A percentile compares a stretch with the other conserved stretches of the same genome.
phyloP scores from a whole-genome alignment of 441 rosid genomes.

The Gossypium trilobum region DNA sequence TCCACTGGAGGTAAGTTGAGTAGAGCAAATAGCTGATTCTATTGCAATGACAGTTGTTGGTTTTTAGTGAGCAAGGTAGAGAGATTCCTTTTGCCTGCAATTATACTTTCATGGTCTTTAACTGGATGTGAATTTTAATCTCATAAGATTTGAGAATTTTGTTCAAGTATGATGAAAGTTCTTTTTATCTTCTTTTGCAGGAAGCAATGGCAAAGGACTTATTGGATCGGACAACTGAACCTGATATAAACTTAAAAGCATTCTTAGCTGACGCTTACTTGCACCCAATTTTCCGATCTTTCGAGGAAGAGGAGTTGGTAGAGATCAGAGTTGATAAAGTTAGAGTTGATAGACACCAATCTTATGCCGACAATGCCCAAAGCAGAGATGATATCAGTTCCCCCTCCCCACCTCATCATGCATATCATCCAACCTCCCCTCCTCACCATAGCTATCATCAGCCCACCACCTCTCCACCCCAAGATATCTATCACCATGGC shows the following conservation, averaged over 20 bases:
- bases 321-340: constrained; percentile 44
- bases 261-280: constrained; percentile 78
- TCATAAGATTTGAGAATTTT: background rate
- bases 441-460: constrained; percentile 31
- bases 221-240: constrained; percentile 45
- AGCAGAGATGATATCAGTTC: constrained; percentile 36
- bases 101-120: background rate
- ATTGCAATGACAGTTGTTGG: background rate
- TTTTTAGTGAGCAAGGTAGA: background rate
- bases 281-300: constrained; percentile 83
- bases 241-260: constrained; percentile 50
- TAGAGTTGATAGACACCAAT: constrained; percentile 40
- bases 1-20: constrained; percentile 65
- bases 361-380: constrained; percentile 23
- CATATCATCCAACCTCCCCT: constrained; percentile 14
- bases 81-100: background rate
- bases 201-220: constrained; percentile 88
- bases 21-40: background rate
- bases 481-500: constrained; percentile 14
- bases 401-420: constrained; percentile 43
- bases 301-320: constrained; percentile 33
- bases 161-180: background rate
- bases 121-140: background rate
- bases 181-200: constrained; percentile 29
- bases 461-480: constrained; percentile 22